Percentiles rank a stretch among this genome's conserved stretches.
These are phyloP conservation scores for Toxoplasma gondii DNA, from an alignment of 169 alveolate genomes.

Conservation along the genomic window DNA sequence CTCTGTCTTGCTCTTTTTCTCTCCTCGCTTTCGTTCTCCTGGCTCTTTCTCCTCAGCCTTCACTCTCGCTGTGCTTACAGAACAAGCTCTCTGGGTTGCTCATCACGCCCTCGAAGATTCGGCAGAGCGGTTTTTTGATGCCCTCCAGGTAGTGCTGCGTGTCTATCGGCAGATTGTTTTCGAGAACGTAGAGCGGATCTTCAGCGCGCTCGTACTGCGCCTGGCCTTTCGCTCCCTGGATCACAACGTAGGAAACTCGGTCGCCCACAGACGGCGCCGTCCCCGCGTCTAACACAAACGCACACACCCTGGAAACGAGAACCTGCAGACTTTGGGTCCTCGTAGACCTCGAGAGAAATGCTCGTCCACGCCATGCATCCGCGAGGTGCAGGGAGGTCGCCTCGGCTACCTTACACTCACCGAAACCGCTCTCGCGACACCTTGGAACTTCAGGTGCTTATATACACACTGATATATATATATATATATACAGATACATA, in stretches of 20 bases:
- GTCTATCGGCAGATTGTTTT: slow-evolving; percentile 96
- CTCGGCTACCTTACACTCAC: too few relatives aligned
- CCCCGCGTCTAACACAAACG: slow-evolving; percentile 86
- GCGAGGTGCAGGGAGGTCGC: too few relatives aligned
- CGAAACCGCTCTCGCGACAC: too few relatives aligned
- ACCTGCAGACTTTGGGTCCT: neutral
- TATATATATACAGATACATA: too few relatives aligned
- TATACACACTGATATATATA: too few relatives aligned
- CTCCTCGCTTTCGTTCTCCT: too few relatives aligned
- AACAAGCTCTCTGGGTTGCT: slow-evolving; percentile 69
- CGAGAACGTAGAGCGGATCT: slow-evolving; percentile 98
- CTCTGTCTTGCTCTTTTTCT: too few relatives aligned
- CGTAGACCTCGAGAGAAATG: neutral
- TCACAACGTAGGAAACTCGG: slow-evolving; percentile 91
- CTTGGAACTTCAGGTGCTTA: too few relatives aligned
- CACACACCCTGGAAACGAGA: slow-evolving; percentile 8
- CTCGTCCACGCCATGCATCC: too few relatives aligned
- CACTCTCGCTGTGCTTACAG: slow-evolving; percentile 35
- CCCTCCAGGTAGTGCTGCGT: slow-evolving; percentile 96
- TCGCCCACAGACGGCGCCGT: slow-evolving; percentile 99
- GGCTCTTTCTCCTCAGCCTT: too few relatives aligned
- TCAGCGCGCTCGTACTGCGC: slow-evolving; percentile 96
- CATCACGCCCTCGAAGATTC: slow-evolving; percentile 76
- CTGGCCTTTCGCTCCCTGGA: slow-evolving; percentile 66
- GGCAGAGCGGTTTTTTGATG: slow-evolving; percentile 76